Evolutionary conservation across 805 yeast species (phyloP), one percentile per base, ranked within the genome.

Genomic region (Wickerhamomyces alni): DNA sequence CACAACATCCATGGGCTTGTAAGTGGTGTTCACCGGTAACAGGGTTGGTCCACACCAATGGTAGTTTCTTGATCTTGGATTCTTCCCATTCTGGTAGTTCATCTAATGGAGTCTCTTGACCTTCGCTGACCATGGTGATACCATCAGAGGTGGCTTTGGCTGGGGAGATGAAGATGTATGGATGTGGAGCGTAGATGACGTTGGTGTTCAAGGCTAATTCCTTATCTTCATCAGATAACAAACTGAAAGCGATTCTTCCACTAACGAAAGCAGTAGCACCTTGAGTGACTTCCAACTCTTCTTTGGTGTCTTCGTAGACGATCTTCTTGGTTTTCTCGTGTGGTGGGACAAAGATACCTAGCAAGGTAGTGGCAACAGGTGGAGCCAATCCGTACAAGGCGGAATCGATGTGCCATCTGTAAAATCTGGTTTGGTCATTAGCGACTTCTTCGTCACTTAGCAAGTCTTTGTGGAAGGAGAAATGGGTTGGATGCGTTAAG

Each of bases 361-460:
- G 69, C 45, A 87, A 70, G 2, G 95, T 87, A 12, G 96, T 87
- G 28, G 82, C 84, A 49, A 82, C 75, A 24, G 96, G 96, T 22
- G 96, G 95, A 13, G 89, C 77, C 50, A 87, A 71, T 28, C 77
- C 95, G 54, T 87, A 87, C 30, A 87, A 70, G 5, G 96, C 96
- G 28, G 93, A 81, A 62, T 87, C 96, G 48, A 87, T 86, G 63
- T 87, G 96, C 96, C 96, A 87, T 64, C 96, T 75, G 73, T 87
- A 87, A 60, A 80, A 87, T 52, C 94, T 72, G 2, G 96, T 87
- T 59, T 75, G 74, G 37, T 80, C 75, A 18, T 74, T 55, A 8
- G 67, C 65, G 28, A 82, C 74, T 48, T 87, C 77, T 33, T 78
- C 80, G n/a, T 74, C 72, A 15, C 80, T 66, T 45, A 87, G 69